Conservation (phyloP, 192 early-diverging fungal species). For the Coemansia sp. region DNA sequence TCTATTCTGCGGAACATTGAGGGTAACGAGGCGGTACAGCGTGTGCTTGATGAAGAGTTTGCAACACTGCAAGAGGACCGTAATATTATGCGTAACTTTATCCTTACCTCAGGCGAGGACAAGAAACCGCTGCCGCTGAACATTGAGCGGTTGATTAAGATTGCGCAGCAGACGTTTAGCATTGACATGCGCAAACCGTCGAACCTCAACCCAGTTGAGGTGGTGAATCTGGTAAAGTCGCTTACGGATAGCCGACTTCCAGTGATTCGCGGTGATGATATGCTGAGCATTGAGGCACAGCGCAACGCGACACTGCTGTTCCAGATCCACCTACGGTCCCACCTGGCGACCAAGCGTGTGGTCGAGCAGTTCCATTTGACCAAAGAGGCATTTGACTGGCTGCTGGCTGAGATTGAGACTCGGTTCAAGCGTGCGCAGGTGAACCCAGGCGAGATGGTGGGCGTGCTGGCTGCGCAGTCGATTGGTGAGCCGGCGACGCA, state of each 20-base stretch:
- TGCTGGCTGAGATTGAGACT: conserved; percentile 89
- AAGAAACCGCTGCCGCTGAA: conserved; percentile 91
- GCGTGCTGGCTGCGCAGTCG: conserved; percentile 95
- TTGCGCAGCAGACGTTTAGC: conserved; percentile 87
- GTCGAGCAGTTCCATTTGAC: conserved; percentile 89
- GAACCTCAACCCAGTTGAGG: conserved; percentile 81
- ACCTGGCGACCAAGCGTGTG: conserved; percentile 78
- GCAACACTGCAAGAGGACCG: conserved; percentile 75
- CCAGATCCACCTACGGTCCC: conserved; percentile 80
- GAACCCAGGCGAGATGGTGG: conserved; percentile 97
- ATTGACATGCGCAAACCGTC: conserved; percentile 76
- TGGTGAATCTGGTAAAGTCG: conserved; percentile 70
- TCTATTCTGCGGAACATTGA: conserved; percentile 74
- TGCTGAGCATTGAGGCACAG: conserved; percentile 83
- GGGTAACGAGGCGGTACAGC: conserved; percentile 68
- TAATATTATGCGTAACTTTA: conserved; percentile 68
- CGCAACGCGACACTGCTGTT: conserved; percentile 90
- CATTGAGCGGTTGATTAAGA: conserved; percentile 81
- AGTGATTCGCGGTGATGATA: conserved; percentile 87
- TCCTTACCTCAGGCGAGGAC: conserved; percentile 74
- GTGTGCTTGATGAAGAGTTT: conserved; percentile 79
- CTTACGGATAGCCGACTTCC: conserved; percentile 67
- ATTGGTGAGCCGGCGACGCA: conserved; percentile 99
- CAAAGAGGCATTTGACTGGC: conserved; percentile 87
- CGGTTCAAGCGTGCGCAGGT: conserved; percentile 90